Evolutionary conservation across 371 early-diverging fungal species (phyloP), one percentile per base, ranked within the genome.

Genomic region (Dentiscutata heterogama): DNA sequence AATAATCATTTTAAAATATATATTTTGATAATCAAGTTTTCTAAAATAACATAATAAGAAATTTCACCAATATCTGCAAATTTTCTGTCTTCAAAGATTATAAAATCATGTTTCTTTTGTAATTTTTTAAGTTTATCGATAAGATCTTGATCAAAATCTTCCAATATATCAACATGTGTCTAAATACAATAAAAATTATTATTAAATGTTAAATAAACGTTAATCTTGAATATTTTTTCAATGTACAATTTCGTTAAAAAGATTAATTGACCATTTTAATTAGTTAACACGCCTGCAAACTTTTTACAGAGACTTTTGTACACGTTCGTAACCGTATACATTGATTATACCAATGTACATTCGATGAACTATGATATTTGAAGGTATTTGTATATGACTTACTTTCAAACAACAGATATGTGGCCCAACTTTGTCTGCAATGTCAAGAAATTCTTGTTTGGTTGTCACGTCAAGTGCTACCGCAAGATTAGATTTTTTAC

Each of bases 21-120:
- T 46, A 46, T 46, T 10, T 46, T 46, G 46, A 46, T 46, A 46
- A 46, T 46, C 2, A 46, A 46, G 10, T 46, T 46, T 46, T 46
- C 1, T 46, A 46, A 46, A 46, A 46, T 8, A 46, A 46, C 6
- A 7, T 10, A 46, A 46, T 46, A 46, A 70, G 5, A n/a, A 46
- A 39, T n/a, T n/a, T 22, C 46, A 87, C 93, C 95, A 82, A 95
- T 95, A 84, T 97, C 98, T 71, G 98, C 98, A 88, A 98, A 98
- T 89, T 98, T 98, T 85, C 98, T 94, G 89, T 99, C 99, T 87
- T 99, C 98, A 85, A 98, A 98, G 81, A 99, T 96, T 88, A 98
- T 84, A 86, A 98, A 99, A 83, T 95, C 92, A 87, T 98, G 97
- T 86, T 95, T 93, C 76, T 89, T 89, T 16, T 96, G 91, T 81